Base-by-base conservation (phyloP, 805 yeast genomes). In the Kluyveromyces wickerhamii region DNA sequence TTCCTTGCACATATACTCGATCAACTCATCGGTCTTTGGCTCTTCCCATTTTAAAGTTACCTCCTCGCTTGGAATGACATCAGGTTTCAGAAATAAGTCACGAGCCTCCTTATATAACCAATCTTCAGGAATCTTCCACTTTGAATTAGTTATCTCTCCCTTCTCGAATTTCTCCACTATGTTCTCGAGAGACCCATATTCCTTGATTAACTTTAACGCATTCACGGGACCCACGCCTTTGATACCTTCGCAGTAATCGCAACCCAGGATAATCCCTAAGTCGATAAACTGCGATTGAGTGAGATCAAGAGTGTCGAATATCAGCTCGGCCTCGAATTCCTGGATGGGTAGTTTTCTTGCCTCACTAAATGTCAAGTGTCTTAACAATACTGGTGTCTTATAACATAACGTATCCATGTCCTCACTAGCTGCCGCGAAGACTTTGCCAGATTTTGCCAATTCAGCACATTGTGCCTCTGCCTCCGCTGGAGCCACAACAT, bases 391-490 rank as follows among this genome's bases (percentile, higher is more conserved):
- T 5, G 95, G 92, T 2, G 97, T 84, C 37, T 76, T 79, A 54
- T 89, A 92, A 52, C 97, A 92, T 37, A 92, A 59, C 1, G 98
- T 92, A 61, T 92, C 98, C 98, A 92, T 92, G 74, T 92, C 98
- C 57, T 92, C 98, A 5, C 95, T 82, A 1, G 96, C 98, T 3
- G 97, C 95, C 7, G 95, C 98, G 54, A 79, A 92, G 0, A 89
- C 97, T 52, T 86, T 87, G 2, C 95, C 96, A 9, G 76, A 73
- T 38, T 77, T 73, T 3, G 96, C 96, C 31, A 92, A 62, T 43
- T 77, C 92, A 0, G 98, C 97, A 66, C 98, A 92, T 51, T 92
- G 97, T 0, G 98, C 95, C 57, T 92, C 99, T 2, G 99, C 99
- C 60, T 92, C 99, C 55, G 96, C 80, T 1, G 99, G 98, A 0